phyloP scores from a whole-genome alignment of 371 early-diverging fungal genomes.

The Lichtheimia corymbifera region DNA sequence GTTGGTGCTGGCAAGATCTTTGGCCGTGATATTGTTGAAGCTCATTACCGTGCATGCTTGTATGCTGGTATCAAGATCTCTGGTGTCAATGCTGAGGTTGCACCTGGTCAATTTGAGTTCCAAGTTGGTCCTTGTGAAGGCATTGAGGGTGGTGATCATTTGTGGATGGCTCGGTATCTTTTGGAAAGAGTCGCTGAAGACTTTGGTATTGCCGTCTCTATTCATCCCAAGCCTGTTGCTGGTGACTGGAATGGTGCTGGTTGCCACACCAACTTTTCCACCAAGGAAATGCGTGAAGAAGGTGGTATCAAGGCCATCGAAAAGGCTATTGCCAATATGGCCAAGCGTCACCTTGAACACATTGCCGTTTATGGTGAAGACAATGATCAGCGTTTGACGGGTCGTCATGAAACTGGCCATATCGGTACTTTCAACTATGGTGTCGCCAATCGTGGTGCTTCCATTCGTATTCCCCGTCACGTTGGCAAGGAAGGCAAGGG shows the following conservation, averaged over 20 bases:
- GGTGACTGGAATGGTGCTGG: conserved; percentile 61
- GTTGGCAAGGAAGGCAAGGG: conserved; percentile 53
- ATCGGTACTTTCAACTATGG: conserved; percentile 51
- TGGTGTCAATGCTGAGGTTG: conserved; percentile 39
- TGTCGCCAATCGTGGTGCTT: conserved; percentile 57
- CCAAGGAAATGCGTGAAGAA: conserved; percentile 47
- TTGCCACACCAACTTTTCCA: conserved; percentile 54
- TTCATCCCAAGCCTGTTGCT: conserved; percentile 56
- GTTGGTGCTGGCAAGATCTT: conserved; percentile 53
- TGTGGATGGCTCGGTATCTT: conserved; percentile 55
- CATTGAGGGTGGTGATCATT: conserved; percentile 46
- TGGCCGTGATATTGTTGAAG: conserved; percentile 62
- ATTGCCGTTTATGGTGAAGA: conserved; percentile 60
- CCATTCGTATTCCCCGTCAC: conserved; percentile 57
- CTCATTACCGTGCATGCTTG: conserved; percentile 61
- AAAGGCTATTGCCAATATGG: conserved; percentile 52
- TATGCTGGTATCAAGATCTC: conserved; percentile 55
- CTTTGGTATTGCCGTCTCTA: conserved; percentile 53
- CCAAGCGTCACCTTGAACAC: conserved; percentile 44
- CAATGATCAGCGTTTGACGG: conserved; percentile 57
- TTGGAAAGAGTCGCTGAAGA: conserved; percentile 57
- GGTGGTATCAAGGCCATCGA: conserved; percentile 54
- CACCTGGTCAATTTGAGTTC: conserved; percentile 55
- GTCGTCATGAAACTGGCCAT: conserved; percentile 55
- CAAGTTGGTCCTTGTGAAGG: conserved; percentile 60